Conservation (phyloP, 164 flowering plant species). For the Aristolochia contorta region DNA sequence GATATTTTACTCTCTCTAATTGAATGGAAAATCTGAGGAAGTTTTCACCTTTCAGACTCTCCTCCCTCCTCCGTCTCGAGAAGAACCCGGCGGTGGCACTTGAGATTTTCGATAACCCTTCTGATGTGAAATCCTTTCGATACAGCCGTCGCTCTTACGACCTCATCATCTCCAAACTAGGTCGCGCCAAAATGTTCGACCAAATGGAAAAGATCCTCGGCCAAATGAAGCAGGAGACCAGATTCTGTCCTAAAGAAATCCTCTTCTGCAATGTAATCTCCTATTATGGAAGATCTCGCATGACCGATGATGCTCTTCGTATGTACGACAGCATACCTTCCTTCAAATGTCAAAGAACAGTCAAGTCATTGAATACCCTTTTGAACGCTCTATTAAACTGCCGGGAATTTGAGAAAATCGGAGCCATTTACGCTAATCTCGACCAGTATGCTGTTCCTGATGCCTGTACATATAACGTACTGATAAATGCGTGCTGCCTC, state of each 20-base stretch:
- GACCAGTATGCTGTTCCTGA: slow-evolving; percentile 30
- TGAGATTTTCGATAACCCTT: slow-evolving; percentile 51
- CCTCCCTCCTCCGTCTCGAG: slow-evolving; percentile 56
- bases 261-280: slow-evolving; percentile 57
- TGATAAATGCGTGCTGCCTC: slow-evolving; percentile 41
- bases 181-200: slow-evolving; percentile 58
- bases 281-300: slow-evolving; percentile 44
- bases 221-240: slow-evolving; percentile 36
- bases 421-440: slow-evolving; percentile 23
- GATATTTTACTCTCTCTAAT: neutral
- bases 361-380: slow-evolving; percentile 44
- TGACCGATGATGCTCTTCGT: slow-evolving; percentile 32
- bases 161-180: slow-evolving; percentile 73
- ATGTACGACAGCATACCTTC: slow-evolving; percentile 40
- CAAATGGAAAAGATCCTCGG: slow-evolving; percentile 51
- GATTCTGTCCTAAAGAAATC: slow-evolving; percentile 39
- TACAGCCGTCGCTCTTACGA: slow-evolving; percentile 54
- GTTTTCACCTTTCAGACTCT: slow-evolving; percentile 53
- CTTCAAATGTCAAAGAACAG: slow-evolving; percentile 43
- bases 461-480: slow-evolving; percentile 61
- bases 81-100: slow-evolving; percentile 47
- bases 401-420: slow-evolving; percentile 29
- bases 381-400: slow-evolving; percentile 47
- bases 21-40: slow-evolving; percentile 17
- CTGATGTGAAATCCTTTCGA: slow-evolving; percentile 39